A percentile compares a stretch with the other conserved stretches of the same genome.
Evolutionary conservation across 108 stramenopile species (phyloP).

Genomic region (Cyclotella sp.): DNA sequence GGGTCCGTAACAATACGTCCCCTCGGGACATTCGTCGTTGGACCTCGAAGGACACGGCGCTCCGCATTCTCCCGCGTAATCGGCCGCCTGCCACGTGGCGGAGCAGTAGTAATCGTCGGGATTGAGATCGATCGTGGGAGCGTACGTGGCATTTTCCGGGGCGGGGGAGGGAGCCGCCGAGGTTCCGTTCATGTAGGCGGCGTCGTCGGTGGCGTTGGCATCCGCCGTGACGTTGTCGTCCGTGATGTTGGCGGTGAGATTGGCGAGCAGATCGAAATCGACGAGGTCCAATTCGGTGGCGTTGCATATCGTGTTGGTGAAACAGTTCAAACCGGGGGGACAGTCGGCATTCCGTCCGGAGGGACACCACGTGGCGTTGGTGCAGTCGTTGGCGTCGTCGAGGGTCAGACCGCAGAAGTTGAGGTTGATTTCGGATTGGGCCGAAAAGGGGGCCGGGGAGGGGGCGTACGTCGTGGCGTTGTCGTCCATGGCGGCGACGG

Average conservation of each 20-base stretch:
- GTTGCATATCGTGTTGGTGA: slow-evolving; percentile 14
- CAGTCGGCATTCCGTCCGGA: slow-evolving; percentile 25
- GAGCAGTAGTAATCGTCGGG: slow-evolving; percentile 30
- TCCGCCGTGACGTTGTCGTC: background rate
- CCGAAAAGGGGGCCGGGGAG: slow-evolving; percentile 11
- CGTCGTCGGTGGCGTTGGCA: background rate
- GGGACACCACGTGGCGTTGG: slow-evolving; percentile 28
- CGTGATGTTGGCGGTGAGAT: background rate
- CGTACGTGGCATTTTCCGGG: background rate
- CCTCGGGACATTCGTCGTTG: slow-evolving; percentile 21
- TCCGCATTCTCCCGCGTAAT: slow-evolving; percentile 31
- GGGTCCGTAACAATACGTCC: slow-evolving; percentile 15
- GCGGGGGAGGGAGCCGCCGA: background rate
- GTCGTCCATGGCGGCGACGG: slow-evolving; percentile 6
- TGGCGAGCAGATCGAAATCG: background rate
- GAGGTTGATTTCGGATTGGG: slow-evolving; percentile 14
- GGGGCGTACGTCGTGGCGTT: slow-evolving; percentile 19
- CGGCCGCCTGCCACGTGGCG: slow-evolving; percentile 1
- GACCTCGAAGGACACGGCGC: slow-evolving; percentile 17
- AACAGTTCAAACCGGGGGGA: slow-evolving; percentile 28
- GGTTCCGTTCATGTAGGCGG: background rate
- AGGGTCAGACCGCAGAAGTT: slow-evolving; percentile 32
- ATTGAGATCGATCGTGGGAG: slow-evolving; percentile 31
- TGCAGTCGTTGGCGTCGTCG: slow-evolving; percentile 18
- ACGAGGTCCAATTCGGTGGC: slow-evolving; percentile 32